These are phyloP conservation scores for Metroxylon sagu DNA, from an alignment of 176 grass and related monocot genomes.

Conservation along the genomic window DNA sequence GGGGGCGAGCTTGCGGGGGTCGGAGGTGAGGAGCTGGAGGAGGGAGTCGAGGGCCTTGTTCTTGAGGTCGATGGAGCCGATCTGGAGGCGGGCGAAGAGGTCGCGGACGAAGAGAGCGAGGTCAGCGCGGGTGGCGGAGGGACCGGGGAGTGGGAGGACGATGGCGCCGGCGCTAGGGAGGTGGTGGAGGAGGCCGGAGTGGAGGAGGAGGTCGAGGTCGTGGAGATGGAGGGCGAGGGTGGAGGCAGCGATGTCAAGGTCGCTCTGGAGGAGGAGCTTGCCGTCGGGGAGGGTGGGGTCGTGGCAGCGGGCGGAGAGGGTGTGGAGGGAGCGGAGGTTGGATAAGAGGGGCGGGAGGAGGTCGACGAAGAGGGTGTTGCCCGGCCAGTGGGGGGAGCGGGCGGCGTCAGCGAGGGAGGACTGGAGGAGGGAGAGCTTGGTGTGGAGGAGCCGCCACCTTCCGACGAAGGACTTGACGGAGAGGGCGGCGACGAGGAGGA, in stretches of 20 bases:
- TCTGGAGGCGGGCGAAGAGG: slow-evolving; percentile 76
- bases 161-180: slow-evolving; percentile 37
- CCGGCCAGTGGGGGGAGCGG: slow-evolving; percentile 18
- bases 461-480: slow-evolving; percentile 53
- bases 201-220: slow-evolving; percentile 31
- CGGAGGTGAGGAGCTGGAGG: slow-evolving; percentile 43
- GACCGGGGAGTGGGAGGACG: slow-evolving; percentile 47
- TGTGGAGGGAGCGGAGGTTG: slow-evolving; percentile 39
- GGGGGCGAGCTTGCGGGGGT: slow-evolving; percentile 31
- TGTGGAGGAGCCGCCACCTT: slow-evolving; percentile 56
- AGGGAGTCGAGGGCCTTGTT: slow-evolving; percentile 64
- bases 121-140: slow-evolving; percentile 39
- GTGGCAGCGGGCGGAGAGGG: slow-evolving; percentile 46
- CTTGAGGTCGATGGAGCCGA: slow-evolving; percentile 71
- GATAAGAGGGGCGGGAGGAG: slow-evolving; percentile 40
- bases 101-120: slow-evolving; percentile 62
- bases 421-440: slow-evolving; percentile 41
- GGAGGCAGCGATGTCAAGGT: slow-evolving; percentile 67
- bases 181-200: slow-evolving; percentile 13
- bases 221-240: slow-evolving; percentile 63
- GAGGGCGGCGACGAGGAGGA: slow-evolving; percentile 35
- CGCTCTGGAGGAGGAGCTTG: slow-evolving; percentile 61
- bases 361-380: slow-evolving; percentile 52
- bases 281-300: slow-evolving; percentile 50
- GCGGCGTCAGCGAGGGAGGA: slow-evolving; percentile 39